Evolutionary conservation across 2,329 filamentous ascomycete genomes (phyloP), one percentile per base, ranked within the genome.

Genomic region (Colletotrichum euphorbiae): DNA sequence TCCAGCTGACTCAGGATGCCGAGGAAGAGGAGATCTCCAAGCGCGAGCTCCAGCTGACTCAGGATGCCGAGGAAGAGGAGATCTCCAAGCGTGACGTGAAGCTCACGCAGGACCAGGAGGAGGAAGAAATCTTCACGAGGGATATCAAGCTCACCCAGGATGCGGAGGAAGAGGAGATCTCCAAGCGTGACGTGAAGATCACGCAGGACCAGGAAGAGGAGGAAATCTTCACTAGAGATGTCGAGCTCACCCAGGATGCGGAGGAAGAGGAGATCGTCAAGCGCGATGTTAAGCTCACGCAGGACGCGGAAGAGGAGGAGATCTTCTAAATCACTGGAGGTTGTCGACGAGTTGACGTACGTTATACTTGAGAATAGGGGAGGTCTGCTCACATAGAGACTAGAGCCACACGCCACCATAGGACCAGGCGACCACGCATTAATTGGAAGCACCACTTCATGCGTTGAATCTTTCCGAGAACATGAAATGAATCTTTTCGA

Each of bases 251-350:
- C 13, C 13, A 63, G 8, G 61, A 63, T 12, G 48, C 54, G 8
- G 62, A 65, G 11, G 38, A 64, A 8, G 61, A 64, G 21, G 61
- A 64, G 3, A 13, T 64, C 2, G 17, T 24, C 54, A 59, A 65
- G 55, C 31, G 54, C 4, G 61, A 58, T 4, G 21, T 42, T 9
- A 3, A 60, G 31, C 43, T 48, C n/a, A 19, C 52, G 11, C 33
- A 55, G 8, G 31, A 21, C 3, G 54, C 31, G 5, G 62, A 64
- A 4, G 24, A 58, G 6, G 45, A 58, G 60, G 31, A 67, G 19
- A 45, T 65, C 46, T 40, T 60, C 19, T 55, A 56, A 56, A 15
- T n/a, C 15, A 52, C 48, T 52, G 17, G n/a, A 51, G 3, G 15
- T 13, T 28, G 11, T 13, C 46, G 5, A 15, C 21, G 13, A 13